Base-by-base conservation (phyloP, 169 alveolate genomes). In the Plasmodium malariae region DNA sequence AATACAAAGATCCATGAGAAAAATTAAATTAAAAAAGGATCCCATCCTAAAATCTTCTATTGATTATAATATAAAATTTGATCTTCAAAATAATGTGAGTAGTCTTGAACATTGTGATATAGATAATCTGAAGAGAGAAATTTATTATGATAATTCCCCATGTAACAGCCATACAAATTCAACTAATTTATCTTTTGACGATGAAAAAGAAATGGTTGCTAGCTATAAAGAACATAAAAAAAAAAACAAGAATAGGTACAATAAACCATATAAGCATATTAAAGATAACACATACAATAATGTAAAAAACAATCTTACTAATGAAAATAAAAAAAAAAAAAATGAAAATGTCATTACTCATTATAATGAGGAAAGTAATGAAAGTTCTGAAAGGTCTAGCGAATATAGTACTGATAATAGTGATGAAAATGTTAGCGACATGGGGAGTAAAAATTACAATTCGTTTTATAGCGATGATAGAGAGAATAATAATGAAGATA, bases 41-140 rank as follows among this genome's bases (percentile, higher is more conserved):
- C 85, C 90, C 24, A 36, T 80, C 36, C 45, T 80, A 30, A 80
- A 80, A 70, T 37, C 90, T 6, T 28, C 80, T 0, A 80, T 80
- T 49, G 65, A 40, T 63, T 59, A 65, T 65, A 80, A 80, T 40
- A 80, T 80, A 45, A 80, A 71, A 67, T 30, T 80, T 80, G 73
- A 80, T 65, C 36, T 80, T 5, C 60, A 55, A 28, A 67, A 62
- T 32, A 65, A 80, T 70, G 43, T 67, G 34, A 80, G 51, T 32
- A 63, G 17, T 21, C 17, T 49, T 36, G 83, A 65, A 49, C 83
- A 63, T 45, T 69, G 19, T 30, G 70, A 65, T 26, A 34, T 65
- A 17, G 83, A 67, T 48, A 80, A 67, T 14, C 51, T 63, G 45
- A 67, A 54, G 62, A 67, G 73, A 67, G 90, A 80, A 80, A 80